Base-by-base conservation (phyloP, 371 early-diverging fungal genomes). In the Coemansia sp. region DNA sequence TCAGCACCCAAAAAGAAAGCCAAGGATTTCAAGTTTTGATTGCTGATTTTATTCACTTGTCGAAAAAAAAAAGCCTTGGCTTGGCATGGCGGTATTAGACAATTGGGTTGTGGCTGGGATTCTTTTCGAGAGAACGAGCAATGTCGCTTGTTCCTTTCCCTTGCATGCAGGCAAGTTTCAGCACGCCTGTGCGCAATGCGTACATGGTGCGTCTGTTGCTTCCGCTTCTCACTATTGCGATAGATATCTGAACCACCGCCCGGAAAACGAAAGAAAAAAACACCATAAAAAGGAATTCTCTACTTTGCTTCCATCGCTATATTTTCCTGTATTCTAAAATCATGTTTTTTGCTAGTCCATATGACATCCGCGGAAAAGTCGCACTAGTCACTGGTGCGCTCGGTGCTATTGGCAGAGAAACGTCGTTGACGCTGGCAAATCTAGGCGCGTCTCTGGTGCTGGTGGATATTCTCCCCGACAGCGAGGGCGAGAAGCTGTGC, bases 1-100 rank as follows among this genome's bases (percentile, higher is more conserved):
- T 69, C 82, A 59, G 81, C 80, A 34, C 53, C 71, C 5, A 85
- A 85, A 61, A 86, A 86, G 71, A 83, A 84, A 20, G 38, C 63
- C 50, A 77, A 81, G 66, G 86, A 88, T 51, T 92, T 53, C 54
- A 65, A 65, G 20, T 64, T 64, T 43, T 64, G 39, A 45, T 7
- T 36, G 36, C n/a, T n/a, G n/a, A n/a, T n/a, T n/a, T n/a, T n/a
- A n/a, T n/a, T n/a, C n/a, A n/a, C n/a, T n/a, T n/a, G n/a, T n/a
- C n/a, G n/a, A n/a, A n/a, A n/a, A n/a, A n/a, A n/a, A n/a, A n/a
- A n/a, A n/a, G n/a, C n/a, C n/a, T n/a, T n/a, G n/a, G n/a, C n/a
- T n/a, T n/a, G n/a, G n/a, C n/a, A n/a, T n/a, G n/a, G n/a, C n/a
- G n/a, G n/a, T n/a, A n/a, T n/a, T n/a, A n/a, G n/a, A n/a, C n/a